Evolutionary conservation across 1,284 basidiomycete genomes (phyloP).

Genomic region (Ceratobasidium sp.): DNA sequence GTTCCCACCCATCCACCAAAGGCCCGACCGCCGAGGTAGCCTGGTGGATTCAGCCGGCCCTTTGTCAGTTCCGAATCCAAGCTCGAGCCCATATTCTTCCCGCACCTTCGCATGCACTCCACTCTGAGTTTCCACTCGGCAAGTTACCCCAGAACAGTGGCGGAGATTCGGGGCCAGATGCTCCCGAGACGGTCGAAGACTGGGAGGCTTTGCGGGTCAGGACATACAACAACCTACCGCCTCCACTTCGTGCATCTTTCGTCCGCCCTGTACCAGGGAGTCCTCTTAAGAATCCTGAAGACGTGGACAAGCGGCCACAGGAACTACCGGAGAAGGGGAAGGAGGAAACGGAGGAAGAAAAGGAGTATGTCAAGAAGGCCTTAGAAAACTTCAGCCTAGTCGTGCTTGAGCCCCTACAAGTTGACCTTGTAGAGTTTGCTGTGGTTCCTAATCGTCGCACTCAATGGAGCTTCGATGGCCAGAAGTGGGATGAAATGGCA

Average conservation of each 20-base stretch:
- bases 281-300: constrained; percentile 35
- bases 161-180: constrained; percentile 2
- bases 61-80: constrained; percentile 44
- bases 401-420: constrained; percentile 41
- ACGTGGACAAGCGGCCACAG: constrained; percentile 42
- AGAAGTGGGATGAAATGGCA: constrained; percentile 28
- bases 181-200: constrained; percentile 10
- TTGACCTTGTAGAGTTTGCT: constrained; percentile 43
- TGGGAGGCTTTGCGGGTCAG: constrained; percentile 43
- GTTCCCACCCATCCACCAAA: constrained; percentile 7
- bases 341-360: constrained; percentile 38
- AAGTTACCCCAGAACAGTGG: not conserved
- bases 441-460: constrained; percentile 37
- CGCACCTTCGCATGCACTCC: constrained; percentile 33
- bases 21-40: constrained; percentile 43
- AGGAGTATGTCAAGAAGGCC: constrained; percentile 34
- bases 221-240: constrained; percentile 43
- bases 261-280: constrained; percentile 42
- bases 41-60: constrained; percentile 42
- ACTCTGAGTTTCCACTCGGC: constrained; percentile 34
- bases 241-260: constrained; percentile 41
- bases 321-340: constrained; percentile 40
- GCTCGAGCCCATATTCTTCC: constrained; percentile 43
- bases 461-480: constrained; percentile 25
- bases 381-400: constrained; percentile 43